Base-by-base conservation (phyloP, 140 eudicot genomes). In the Anethum foeniculum region DNA sequence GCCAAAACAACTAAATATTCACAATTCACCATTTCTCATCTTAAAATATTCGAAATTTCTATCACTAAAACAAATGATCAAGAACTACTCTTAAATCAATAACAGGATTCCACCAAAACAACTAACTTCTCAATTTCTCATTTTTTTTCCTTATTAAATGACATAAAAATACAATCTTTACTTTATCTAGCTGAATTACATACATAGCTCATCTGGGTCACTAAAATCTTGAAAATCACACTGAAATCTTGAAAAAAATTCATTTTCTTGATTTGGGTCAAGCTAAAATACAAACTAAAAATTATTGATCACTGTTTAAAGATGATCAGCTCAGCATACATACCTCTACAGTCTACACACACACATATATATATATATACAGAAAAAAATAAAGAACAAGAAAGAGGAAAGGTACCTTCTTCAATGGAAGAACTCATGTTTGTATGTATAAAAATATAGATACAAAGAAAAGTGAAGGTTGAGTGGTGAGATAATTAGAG, bases 321-420 rank as follows among this genome's bases (percentile, higher is more conserved):
- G 32, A n/a, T 43, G 14, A 73, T 73, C 77, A 21, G 9, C 32
- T 10, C 13, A 23, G 12, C 13, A 69, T 30, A 16, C 75, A 39
- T 8, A 30, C 75, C 36, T 4, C n/a, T n/a, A n/a, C n/a, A n/a
- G n/a, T n/a, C 12, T 7, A 30, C 12, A 27, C 25, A 71, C 12
- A 71, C 19, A 44, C 49, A 74, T n/a, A 44, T 7, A 34, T 30
- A 74, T n/a, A 44, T 7, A 34, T 30, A 74, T n/a, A 25, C 18
- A 74, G 8, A 43, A 4, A 23, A 71, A 38, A 71, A 71, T 3
- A 19, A 54, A 54, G 27, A 6, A 19, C 3, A 3, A 0, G 10
- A 54, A 74, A n/a, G 28, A 25, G 47, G 0, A 34, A 80, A 75
- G 79, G 48, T 74, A 74, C 78, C 78, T 44, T 46, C 23, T 74